phyloP scores from a whole-genome alignment of 2,329 filamentous ascomycete genomes.

The Cladosporium sp. region DNA sequence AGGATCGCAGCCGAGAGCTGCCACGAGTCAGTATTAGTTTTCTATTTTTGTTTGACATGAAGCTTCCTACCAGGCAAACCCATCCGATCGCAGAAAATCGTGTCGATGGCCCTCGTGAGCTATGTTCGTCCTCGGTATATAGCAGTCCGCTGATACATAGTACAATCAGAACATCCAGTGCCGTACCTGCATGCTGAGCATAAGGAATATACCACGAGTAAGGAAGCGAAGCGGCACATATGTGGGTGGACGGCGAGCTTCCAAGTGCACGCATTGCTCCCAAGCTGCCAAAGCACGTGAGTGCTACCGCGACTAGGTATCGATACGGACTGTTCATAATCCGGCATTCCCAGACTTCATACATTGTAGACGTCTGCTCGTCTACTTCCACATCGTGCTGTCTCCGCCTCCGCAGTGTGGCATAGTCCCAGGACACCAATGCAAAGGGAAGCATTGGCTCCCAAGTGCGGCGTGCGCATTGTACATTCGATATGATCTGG shows the following conservation, averaged over 20 bases:
- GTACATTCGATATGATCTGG: constrained; percentile 41
- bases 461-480: constrained; percentile 42
- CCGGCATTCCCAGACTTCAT: constrained; percentile 34
- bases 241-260: constrained; percentile 48
- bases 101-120: constrained; percentile 18
- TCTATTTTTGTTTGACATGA: background rate
- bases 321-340: constrained; percentile 39
- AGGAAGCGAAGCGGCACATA: constrained; percentile 46
- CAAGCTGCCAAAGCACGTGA: constrained; percentile 43
- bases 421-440: constrained; percentile 32
- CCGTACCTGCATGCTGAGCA: constrained; percentile 40
- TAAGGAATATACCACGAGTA: constrained; percentile 38
- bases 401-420: constrained; percentile 23
- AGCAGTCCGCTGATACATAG: constrained; percentile 34
- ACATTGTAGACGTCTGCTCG: constrained; percentile 30
- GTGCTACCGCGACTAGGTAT: constrained; percentile 40
- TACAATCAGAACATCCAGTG: constrained; percentile 46
- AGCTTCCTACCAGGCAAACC: constrained; percentile 30
- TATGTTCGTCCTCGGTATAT: constrained; percentile 23
- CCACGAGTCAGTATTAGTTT: constrained; percentile 32
- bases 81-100: constrained; percentile 29
- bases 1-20: constrained; percentile 5
- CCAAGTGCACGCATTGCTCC: constrained; percentile 38
- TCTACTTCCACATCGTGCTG: constrained; percentile 21
- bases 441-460: constrained; percentile 32